Evolutionary conservation across 805 yeast genomes (phyloP).

Genomic region (Nakazawaea sp.): DNA sequence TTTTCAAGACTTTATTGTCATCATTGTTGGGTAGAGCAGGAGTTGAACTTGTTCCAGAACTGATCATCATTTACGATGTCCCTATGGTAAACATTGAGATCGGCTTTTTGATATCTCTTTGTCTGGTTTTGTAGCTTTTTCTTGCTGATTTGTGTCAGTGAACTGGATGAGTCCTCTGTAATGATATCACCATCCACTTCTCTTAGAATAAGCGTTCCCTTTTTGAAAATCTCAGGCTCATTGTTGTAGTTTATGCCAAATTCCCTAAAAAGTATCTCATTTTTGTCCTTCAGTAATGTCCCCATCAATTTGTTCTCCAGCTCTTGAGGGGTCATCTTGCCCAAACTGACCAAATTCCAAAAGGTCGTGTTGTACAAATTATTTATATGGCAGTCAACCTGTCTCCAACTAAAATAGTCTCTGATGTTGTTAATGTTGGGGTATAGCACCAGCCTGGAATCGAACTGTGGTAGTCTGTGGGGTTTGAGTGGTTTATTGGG

Average conservation of each 20-base stretch:
- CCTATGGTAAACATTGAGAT: slow-evolving; percentile 38
- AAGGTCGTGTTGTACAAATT: slow-evolving; percentile 89
- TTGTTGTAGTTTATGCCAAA: slow-evolving; percentile 87
- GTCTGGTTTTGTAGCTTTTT: slow-evolving; percentile 45
- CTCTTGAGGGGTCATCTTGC: slow-evolving; percentile 66
- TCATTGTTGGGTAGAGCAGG: no score
- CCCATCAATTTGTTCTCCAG: slow-evolving; percentile 77
- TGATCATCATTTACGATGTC: slow-evolving; percentile 53
- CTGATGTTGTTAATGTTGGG: slow-evolving; percentile 56
- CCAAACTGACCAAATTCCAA: slow-evolving; percentile 74
- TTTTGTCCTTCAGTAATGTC: slow-evolving; percentile 76
- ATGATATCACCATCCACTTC: slow-evolving; percentile 24
- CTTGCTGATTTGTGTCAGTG: slow-evolving; percentile 17
- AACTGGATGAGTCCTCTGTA: slow-evolving; percentile 12
- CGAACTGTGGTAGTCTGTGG: slow-evolving; percentile 75
- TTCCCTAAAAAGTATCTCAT: slow-evolving; percentile 73
- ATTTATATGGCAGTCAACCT: slow-evolving; percentile 93
- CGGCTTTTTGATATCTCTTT: slow-evolving; percentile 42
- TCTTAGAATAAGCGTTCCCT: slow-evolving; percentile 66
- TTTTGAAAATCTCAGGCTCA: slow-evolving; percentile 81
- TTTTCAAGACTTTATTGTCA: no score
- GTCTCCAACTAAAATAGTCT: slow-evolving; percentile 92
- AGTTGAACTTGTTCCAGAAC: no score
- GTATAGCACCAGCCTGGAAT: slow-evolving; percentile 82
- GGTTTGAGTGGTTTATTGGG: slow-evolving; percentile 39